These are phyloP conservation scores for Verticillium nubilum DNA, from an alignment of 2,329 filamentous ascomycete genomes.

Conservation along the genomic window DNA sequence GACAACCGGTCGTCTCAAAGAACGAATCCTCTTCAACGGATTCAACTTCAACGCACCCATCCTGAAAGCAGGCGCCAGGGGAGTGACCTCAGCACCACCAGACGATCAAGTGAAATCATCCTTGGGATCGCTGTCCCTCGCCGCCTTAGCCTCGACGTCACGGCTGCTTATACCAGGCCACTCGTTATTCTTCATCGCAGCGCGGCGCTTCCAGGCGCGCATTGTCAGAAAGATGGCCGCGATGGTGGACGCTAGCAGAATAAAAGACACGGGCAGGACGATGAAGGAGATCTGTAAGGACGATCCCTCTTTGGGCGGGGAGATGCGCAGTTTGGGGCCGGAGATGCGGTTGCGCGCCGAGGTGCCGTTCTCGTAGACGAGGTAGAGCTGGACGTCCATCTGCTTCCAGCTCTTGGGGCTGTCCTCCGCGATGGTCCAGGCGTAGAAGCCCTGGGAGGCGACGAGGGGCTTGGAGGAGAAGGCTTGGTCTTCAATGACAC, in stretches of 20 bases:
- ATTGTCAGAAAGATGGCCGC: slow-evolving; percentile 10
- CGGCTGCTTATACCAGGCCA: not conserved
- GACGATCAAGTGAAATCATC: not conserved
- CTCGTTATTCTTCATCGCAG: not conserved
- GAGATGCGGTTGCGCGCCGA: slow-evolving; percentile 3
- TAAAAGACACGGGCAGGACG: slow-evolving; percentile 8
- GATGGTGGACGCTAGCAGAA: slow-evolving; percentile 3
- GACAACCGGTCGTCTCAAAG: not conserved
- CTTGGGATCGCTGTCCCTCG: not conserved
- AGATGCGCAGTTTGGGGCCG: slow-evolving; percentile 9
- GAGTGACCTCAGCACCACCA: not conserved
- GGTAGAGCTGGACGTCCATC: slow-evolving; percentile 8
- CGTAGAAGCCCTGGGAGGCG: slow-evolving; percentile 10
- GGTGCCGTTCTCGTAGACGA: slow-evolving; percentile 6
- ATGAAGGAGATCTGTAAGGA: slow-evolving; percentile 6
- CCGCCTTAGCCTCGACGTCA: not conserved
- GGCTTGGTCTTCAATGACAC: slow-evolving; percentile 6
- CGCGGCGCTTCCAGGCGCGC: slow-evolving; percentile 3
- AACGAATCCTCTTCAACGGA: not conserved
- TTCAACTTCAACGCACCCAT: not conserved
- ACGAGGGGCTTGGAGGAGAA: slow-evolving; percentile 8
- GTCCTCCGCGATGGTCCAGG: slow-evolving; percentile 6
- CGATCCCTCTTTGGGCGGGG: not conserved
- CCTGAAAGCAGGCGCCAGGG: not conserved
- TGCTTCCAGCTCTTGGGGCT: slow-evolving; percentile 4